Evolutionary conservation across 495 filamentous ascomycete genomes (phyloP), one percentile per base, ranked within the genome.

Genomic region (Cercophora sp.): DNA sequence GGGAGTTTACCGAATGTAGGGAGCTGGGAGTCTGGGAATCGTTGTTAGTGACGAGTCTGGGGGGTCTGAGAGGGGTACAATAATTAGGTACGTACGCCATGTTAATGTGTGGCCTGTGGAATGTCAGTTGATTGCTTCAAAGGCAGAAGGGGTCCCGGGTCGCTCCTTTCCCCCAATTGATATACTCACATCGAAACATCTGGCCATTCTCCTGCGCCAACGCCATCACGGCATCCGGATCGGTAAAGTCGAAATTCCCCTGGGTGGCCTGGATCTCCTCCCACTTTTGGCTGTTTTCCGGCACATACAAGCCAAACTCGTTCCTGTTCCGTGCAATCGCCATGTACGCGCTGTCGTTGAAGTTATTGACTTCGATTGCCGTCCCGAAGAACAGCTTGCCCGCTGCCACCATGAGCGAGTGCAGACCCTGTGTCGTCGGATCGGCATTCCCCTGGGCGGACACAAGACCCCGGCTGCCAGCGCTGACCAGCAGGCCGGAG

Each of bases 21-120:
- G 8, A 85, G 61, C 48, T 86, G 80, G 5, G 69, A 71, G 55
- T 83, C n/a, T n/a, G n/a, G n/a, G n/a, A n/a, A n/a, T n/a, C n/a
- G n/a, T n/a, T n/a, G n/a, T n/a, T n/a, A n/a, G n/a, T n/a, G n/a
- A n/a, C n/a, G n/a, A n/a, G n/a, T n/a, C n/a, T n/a, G n/a, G n/a
- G n/a, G n/a, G n/a, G n/a, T n/a, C n/a, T n/a, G n/a, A n/a, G n/a
- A n/a, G n/a, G n/a, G n/a, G n/a, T n/a, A n/a, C n/a, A n/a, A n/a
- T n/a, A n/a, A n/a, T n/a, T n/a, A n/a, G n/a, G n/a, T n/a, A n/a
- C n/a, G n/a, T n/a, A n/a, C n/a, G 70, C 82, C 79, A 86, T 3
- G 80, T 77, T n/a, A 85, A 65, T 10, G 74, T 80, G 56, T 85
- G 79, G 45, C n/a, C n/a, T n/a, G n/a, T n/a, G n/a, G n/a, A n/a